Conservation (phyloP, 164 flowering plant genomes). For the Aristolochia fimbriata region DNA sequence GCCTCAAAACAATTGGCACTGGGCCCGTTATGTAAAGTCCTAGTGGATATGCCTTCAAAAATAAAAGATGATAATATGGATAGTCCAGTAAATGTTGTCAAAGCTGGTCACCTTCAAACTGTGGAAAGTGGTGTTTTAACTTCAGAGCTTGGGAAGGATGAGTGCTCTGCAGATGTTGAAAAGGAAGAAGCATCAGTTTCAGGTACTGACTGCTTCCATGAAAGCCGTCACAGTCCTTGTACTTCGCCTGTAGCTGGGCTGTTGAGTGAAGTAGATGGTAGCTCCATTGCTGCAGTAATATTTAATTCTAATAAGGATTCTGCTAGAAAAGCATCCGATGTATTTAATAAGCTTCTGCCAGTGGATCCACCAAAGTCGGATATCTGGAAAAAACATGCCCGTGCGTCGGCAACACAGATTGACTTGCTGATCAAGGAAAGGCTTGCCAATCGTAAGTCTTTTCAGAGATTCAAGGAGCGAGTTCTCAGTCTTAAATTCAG, state of each 20-base stretch:
- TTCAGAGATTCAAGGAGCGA: constrained; percentile 58
- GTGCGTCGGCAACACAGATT: constrained; percentile 9
- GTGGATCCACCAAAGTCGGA: constrained; percentile 13
- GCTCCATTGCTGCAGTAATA: constrained; percentile 21
- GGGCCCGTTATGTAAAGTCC: constrained; percentile 6
- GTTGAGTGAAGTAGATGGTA: constrained; percentile 10
- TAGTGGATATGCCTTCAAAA: constrained; percentile 11
- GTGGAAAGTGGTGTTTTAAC: constrained; percentile 13
- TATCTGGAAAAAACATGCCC: constrained; percentile 6
- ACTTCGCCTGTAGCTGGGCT: not conserved
- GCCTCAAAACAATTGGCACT: too few relatives aligned
- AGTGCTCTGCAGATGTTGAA: constrained; percentile 10
- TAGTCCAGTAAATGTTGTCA: constrained; percentile 59
- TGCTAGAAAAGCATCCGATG: constrained; percentile 44
- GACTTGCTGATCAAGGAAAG: constrained; percentile 29
- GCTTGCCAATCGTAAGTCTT: constrained; percentile 33
- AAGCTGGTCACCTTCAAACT: too few relatives aligned
- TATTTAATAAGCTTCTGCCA: constrained; percentile 41
- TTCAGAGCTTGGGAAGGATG: constrained; percentile 11
- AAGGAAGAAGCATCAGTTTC: constrained; percentile 3
- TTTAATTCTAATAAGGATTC: constrained; percentile 45
- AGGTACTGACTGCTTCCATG: constrained; percentile 3
- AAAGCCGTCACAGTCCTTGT: constrained; percentile 4
- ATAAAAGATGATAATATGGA: constrained; percentile 42
- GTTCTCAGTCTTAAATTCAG: constrained; percentile 60